Percentiles rank a stretch among this genome's conserved stretches.
Conservation (phyloP, 768 basidiomycete genomes). For the Erythrobasidium yunnanense region DNA sequence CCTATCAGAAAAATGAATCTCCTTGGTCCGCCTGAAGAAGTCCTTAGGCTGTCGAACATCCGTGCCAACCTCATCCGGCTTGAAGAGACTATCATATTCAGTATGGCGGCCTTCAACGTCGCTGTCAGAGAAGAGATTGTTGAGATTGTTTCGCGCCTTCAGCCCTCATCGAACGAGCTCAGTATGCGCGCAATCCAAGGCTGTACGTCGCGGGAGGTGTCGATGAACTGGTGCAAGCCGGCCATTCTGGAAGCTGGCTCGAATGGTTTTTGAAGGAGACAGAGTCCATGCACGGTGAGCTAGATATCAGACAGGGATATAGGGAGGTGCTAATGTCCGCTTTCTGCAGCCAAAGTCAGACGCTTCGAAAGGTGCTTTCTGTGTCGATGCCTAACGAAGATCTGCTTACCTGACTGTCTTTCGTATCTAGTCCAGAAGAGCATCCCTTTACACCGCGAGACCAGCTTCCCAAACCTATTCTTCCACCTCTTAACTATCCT, state of each 20-base stretch:
- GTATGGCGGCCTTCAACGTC: constrained; percentile 35
- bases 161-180: constrained; percentile 87
- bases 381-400: not conserved
- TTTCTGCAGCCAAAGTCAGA: constrained; percentile 68
- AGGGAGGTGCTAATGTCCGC: not conserved
- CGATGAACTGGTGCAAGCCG: constrained; percentile 56
- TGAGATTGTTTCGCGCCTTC: not conserved
- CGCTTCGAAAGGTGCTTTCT: constrained; percentile 71
- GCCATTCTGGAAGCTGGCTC: constrained; percentile 79
- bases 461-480: constrained; percentile 68
- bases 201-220: constrained; percentile 68
- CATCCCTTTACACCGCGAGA: constrained; percentile 70
- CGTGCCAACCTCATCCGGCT: constrained; percentile 74
- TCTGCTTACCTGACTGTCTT: not conserved
- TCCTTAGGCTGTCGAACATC: constrained; percentile 46
- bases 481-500: constrained; percentile 63
- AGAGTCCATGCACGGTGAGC: constrained; percentile 83
- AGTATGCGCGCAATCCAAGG: constrained; percentile 83
- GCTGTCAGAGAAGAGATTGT: not conserved
- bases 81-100: constrained; percentile 97
- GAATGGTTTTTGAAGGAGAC: constrained; percentile 96
- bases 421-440: constrained; percentile 61
- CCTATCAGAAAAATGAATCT: too few species aligned
- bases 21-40: constrained; percentile 2
- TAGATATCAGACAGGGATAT: not conserved